Conservation (phyloP, 441 rosid species). For the Capsella rubella region DNA sequence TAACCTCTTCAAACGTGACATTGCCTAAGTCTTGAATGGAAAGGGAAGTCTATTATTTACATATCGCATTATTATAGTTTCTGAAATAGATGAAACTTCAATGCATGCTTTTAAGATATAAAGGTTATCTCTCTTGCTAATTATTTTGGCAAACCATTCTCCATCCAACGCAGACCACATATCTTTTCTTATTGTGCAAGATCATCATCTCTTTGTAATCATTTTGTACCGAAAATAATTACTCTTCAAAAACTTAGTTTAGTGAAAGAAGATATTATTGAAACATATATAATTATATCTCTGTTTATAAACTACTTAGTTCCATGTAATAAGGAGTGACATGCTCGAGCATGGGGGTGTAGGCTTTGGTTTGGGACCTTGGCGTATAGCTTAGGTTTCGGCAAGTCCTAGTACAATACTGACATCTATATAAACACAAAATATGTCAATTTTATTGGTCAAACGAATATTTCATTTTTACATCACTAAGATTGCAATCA, state of each 20-base stretch:
- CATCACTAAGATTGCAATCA: constrained; percentile 12
- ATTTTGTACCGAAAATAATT: too few species aligned
- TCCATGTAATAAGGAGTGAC: background rate
- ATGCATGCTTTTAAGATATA: constrained; percentile 20
- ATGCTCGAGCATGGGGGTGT: constrained; percentile 28
- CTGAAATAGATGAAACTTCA: constrained; percentile 6
- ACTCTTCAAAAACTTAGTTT: too few species aligned
- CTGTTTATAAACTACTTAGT: background rate
- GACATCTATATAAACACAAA: constrained; percentile 22
- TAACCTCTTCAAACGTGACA: constrained; percentile 11
- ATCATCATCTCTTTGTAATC: background rate
- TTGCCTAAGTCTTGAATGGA: background rate
- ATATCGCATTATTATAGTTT: constrained; percentile 11
- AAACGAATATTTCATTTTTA: background rate
- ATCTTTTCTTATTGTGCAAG: background rate
- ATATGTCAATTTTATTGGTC: constrained; percentile 21
- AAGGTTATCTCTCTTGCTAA: background rate
- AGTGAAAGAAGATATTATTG: too few species aligned
- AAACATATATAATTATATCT: background rate
- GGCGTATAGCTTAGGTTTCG: constrained; percentile 27
- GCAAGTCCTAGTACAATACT: constrained; percentile 33
- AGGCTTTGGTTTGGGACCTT: constrained; percentile 31
- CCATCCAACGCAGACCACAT: constrained; percentile 23
- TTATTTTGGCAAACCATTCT: constrained; percentile 18
- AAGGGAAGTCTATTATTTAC: constrained; percentile 7